Conservation (phyloP, 2,329 filamentous ascomycete species). For the Rhexocercosporidium sp. region DNA sequence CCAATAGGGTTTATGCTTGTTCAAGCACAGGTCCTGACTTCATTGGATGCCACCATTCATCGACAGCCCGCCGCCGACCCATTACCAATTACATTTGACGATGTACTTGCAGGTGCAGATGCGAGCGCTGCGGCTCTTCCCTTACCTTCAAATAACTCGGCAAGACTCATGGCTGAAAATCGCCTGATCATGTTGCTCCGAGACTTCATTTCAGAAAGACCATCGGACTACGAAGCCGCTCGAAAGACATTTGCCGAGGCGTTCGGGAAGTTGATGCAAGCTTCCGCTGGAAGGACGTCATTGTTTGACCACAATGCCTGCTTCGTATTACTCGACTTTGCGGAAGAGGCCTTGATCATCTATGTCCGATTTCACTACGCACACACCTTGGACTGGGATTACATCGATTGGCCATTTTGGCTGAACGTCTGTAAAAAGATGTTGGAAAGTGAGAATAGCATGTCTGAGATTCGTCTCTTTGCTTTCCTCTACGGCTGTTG, state of each 20-base stretch:
- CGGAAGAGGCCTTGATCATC: slow-evolving; percentile 70
- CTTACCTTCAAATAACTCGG: slow-evolving; percentile 62
- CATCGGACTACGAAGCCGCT: slow-evolving; percentile 56
- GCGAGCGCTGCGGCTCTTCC: slow-evolving; percentile 60
- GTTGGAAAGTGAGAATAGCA: slow-evolving; percentile 72
- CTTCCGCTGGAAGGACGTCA: slow-evolving; percentile 65
- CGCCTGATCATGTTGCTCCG: slow-evolving; percentile 72
- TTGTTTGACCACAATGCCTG: slow-evolving; percentile 73
- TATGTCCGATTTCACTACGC: slow-evolving; percentile 63
- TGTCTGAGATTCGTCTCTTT: slow-evolving; percentile 73
- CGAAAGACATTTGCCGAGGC: slow-evolving; percentile 66
- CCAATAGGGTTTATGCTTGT: slow-evolving; percentile 62
- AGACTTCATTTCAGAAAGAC: slow-evolving; percentile 68
- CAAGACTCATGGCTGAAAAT: slow-evolving; percentile 73
- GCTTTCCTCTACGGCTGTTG: slow-evolving; percentile 71
- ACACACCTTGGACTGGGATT: slow-evolving; percentile 42
- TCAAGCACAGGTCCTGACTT: slow-evolving; percentile 70
- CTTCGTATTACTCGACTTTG: slow-evolving; percentile 75
- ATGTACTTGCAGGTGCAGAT: slow-evolving; percentile 65
- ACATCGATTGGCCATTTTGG: slow-evolving; percentile 72
- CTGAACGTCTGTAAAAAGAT: slow-evolving; percentile 69
- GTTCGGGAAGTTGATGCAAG: slow-evolving; percentile 66
- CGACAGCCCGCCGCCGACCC: slow-evolving; percentile 56
- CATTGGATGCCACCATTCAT: slow-evolving; percentile 72
- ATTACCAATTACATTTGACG: slow-evolving; percentile 67